Evolutionary conservation across 2,329 filamentous ascomycete genomes (phyloP).

Genomic region (Pseudogymnoascus sp.): DNA sequence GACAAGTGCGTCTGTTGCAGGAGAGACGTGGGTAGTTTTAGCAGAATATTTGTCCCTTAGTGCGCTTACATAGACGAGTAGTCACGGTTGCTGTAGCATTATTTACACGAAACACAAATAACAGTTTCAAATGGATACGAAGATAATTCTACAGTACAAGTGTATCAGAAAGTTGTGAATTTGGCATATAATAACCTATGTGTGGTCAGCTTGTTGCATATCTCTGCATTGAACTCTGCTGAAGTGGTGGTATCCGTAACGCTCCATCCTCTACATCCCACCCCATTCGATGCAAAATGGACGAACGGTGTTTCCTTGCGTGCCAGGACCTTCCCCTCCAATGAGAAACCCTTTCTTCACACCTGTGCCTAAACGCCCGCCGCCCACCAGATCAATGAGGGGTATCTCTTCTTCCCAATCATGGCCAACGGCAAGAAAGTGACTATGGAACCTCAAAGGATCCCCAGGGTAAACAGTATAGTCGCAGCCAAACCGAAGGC

Average conservation of each 20-base stretch:
- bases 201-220: not conserved
- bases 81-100: not conserved
- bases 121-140: not conserved
- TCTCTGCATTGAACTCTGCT: not conserved
- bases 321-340: conserved; percentile 53
- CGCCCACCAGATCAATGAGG: conserved; percentile 76
- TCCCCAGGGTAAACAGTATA: conserved; percentile 96
- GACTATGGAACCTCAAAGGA: conserved; percentile 87
- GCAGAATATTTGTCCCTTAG: conserved; percentile 76
- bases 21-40: conserved; percentile 81
- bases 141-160: not conserved
- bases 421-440: conserved; percentile 79
- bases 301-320: conserved; percentile 43
- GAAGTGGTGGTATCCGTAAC: not conserved
- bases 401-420: conserved; percentile 84
- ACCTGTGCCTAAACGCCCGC: conserved; percentile 80
- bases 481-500: conserved; percentile 86
- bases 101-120: not conserved
- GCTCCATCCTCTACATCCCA: conserved; percentile 60
- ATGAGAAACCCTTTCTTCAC: conserved; percentile 95
- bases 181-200: not conserved
- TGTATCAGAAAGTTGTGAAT: not conserved
- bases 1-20: conserved; percentile 93
- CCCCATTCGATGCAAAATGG: conserved; percentile 91
- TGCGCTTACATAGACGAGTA: not conserved